Evolutionary conservation across 2,329 filamentous ascomycete genomes (phyloP), one percentile per base, ranked within the genome.

Genomic region (Clonostachys solani): DNA sequence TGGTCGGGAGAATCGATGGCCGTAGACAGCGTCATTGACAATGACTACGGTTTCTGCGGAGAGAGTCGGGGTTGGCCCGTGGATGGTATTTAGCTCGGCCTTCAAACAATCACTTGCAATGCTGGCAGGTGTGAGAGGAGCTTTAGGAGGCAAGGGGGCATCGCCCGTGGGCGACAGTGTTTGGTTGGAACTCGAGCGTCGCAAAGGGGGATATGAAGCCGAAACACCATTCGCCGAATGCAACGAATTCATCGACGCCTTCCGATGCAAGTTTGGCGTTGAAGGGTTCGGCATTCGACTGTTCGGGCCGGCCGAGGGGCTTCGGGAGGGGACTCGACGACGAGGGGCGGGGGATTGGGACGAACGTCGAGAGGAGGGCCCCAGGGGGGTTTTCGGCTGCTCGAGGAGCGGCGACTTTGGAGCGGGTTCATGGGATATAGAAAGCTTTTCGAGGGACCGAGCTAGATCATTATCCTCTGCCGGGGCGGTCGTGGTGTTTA

Each of bases 11-110:
- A 84, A 99, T 18, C 91, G 85, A 68, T 99, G 94, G 19, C 92
- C 92, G 63, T 97, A 99, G 67, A 92, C 96, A 46, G 87, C 85
- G 69, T 99, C 94, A 58, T 97, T 91, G 3, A 99, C 72, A 33
- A 99, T 78, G 42, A 97, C 91, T 5, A 95, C 69, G 0, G 90
- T 90, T 50, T 91, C 74, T 12, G 78, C 66, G 34, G 68, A 54
- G 23, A 65, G 60, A 9, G 66, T 64, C 3, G 67, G 38, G 9
- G 62, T 12, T 68, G 62, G 3, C 33, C 71, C 68, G 48, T 84
- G 78, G 57, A 89, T 84, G 7, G 75, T 65, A 15, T 80, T 73
- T 33, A 95, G 65, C 61, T 95, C 89, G 50, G 77, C 80, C 51
- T 74, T 72, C 60, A 95, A 88, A 63, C 87, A 82, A 9, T 81